Conservation (phyloP, 1,284 basidiomycete genomes). For the Marasmius fiardii region DNA sequence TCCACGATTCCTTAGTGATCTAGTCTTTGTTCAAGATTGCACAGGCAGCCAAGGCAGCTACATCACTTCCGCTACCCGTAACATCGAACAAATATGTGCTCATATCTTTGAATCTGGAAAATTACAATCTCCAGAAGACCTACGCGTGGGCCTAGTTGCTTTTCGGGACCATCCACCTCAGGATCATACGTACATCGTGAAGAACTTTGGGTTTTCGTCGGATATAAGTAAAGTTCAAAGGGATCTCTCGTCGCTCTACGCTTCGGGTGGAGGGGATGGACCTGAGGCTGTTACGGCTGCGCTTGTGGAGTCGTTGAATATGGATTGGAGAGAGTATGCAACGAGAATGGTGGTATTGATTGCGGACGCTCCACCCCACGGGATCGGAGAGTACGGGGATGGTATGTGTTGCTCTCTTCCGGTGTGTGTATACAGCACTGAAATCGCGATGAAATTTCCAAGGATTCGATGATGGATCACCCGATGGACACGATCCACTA, state of each 20-base stretch:
- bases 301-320: constrained; percentile 79
- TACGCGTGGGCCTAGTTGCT: constrained; percentile 88
- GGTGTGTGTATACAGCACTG: not conserved
- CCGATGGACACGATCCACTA: constrained; percentile 91
- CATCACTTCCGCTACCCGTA: constrained; percentile 90
- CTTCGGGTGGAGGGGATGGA: constrained; percentile 95
- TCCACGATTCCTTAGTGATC: constrained; percentile 53
- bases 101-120: constrained; percentile 95
- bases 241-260: constrained; percentile 83
- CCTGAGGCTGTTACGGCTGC: constrained; percentile 98
- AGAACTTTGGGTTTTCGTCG: constrained; percentile 93
- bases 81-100: constrained; percentile 96
- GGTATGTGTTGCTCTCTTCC: constrained; percentile 48
- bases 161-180: constrained; percentile 95
- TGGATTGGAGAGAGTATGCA: constrained; percentile 89
- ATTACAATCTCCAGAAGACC: constrained; percentile 81
- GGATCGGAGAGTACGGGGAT: constrained; percentile 90
- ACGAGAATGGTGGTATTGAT: constrained; percentile 96
- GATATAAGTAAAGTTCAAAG: constrained; percentile 87
- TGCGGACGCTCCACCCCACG: constrained; percentile 97
- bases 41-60: constrained; percentile 86
- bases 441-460: not conserved
- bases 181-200: constrained; percentile 90
- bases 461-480: constrained; percentile 91
- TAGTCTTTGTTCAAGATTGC: constrained; percentile 89